phyloP scores from a whole-genome alignment of 768 basidiomycete species.

The Rhodotorula kratochvilovae region DNA sequence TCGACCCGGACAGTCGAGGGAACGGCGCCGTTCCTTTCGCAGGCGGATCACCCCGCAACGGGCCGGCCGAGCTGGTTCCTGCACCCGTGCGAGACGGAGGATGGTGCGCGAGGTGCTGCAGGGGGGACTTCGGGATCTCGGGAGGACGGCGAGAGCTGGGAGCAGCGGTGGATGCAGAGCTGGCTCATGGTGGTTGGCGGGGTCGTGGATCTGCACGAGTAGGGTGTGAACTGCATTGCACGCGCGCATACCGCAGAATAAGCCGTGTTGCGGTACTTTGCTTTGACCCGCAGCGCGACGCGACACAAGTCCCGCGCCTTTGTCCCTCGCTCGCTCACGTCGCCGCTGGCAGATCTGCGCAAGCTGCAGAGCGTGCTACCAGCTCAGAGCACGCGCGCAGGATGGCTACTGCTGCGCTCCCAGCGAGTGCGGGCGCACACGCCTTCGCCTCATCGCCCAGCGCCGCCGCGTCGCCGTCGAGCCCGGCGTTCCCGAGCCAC shows the following conservation, averaged over 20 bases:
- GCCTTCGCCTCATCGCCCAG: not conserved
- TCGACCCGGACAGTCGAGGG: slow-evolving; percentile 45
- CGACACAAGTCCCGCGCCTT: not conserved
- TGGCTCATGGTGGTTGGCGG: slow-evolving; percentile 75
- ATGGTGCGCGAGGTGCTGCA: slow-evolving; percentile 66
- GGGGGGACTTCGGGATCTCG: not conserved
- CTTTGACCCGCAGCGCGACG: no score
- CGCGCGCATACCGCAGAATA: not conserved
- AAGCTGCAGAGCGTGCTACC: not conserved
- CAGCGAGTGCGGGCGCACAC: not conserved
- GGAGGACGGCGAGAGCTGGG: not conserved
- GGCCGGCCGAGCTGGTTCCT: slow-evolving; percentile 75
- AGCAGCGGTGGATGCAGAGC: slow-evolving; percentile 51
- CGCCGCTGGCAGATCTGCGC: not conserved
- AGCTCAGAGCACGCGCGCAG: not conserved
- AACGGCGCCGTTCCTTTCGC: slow-evolving; percentile 57
- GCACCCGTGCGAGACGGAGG: slow-evolving; percentile 75
- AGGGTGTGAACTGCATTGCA: not conserved
- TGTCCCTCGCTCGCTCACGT: not conserved
- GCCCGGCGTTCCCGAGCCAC: slow-evolving; percentile 20
- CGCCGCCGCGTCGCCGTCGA: slow-evolving; percentile 11
- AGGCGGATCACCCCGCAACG: slow-evolving; percentile 77
- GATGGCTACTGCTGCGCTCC: not conserved
- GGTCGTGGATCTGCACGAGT: slow-evolving; percentile 56
- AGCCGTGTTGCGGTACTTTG: no score